Evolutionary conservation across 2,329 filamentous ascomycete species (phyloP).

Genomic region (Ophiostoma piceae): DNA sequence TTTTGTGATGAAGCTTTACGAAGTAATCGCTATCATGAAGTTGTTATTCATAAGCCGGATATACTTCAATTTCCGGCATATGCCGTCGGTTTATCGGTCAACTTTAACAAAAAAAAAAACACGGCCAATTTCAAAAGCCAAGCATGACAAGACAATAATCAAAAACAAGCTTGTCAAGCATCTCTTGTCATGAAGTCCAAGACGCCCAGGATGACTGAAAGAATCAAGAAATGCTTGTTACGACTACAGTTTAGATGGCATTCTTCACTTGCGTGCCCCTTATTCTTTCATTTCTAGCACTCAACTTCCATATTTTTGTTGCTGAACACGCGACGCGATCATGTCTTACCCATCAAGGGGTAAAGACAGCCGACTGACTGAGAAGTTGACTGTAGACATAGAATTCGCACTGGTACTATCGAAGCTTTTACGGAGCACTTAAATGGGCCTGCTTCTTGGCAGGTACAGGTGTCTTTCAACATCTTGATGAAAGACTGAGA

Average conservation of each 20-base stretch:
- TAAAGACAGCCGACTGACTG: background rate
- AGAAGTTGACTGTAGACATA: too few species aligned
- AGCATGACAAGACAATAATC: too few species aligned
- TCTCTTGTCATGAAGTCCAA: too few species aligned
- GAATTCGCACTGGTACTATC: too few species aligned
- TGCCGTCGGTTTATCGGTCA: too few species aligned
- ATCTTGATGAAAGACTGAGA: background rate
- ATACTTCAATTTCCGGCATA: too few species aligned
- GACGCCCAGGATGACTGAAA: too few species aligned
- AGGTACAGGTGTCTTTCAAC: background rate
- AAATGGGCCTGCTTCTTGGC: background rate
- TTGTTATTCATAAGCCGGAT: too few species aligned
- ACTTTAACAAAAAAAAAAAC: too few species aligned
- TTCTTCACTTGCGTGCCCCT: background rate
- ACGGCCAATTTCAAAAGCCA: too few species aligned
- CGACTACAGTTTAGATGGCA: background rate
- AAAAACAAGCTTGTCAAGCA: background rate
- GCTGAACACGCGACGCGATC: conserved; percentile 13
- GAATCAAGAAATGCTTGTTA: background rate
- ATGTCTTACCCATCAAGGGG: conserved; percentile 11
- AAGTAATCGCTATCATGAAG: too few species aligned
- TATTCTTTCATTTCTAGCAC: background rate
- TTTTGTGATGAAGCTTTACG: too few species aligned
- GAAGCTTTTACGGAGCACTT: background rate
- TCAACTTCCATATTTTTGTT: background rate